These are phyloP conservation scores for Vaccinium macrocarpon DNA, from an alignment of 148 eudicot genomes.

Conservation along the genomic window DNA sequence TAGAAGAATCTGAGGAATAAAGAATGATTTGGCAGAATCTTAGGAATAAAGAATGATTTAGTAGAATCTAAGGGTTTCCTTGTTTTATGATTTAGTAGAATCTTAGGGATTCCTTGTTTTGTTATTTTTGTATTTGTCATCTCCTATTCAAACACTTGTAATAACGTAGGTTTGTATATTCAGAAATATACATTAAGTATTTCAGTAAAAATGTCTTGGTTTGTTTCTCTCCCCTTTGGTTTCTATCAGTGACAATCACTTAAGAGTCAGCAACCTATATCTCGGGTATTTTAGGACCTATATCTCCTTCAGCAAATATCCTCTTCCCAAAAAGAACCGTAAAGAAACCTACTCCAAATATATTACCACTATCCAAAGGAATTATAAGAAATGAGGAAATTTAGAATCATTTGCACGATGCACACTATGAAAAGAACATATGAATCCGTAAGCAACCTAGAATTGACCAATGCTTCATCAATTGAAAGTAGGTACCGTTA, in stretches of 20 bases:
- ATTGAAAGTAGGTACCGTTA: conserved; percentile 53
- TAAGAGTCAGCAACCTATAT: neutral
- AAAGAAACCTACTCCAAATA: neutral
- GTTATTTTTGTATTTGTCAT: too few species aligned
- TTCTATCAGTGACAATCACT: neutral
- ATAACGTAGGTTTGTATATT: too few species aligned
- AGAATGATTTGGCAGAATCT: too few species aligned
- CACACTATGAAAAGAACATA: neutral
- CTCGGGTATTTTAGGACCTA: neutral
- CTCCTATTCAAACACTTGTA: too few species aligned
- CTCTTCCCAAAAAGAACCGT: neutral
- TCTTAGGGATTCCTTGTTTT: too few species aligned
- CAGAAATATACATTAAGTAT: too few species aligned
- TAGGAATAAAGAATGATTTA: too few species aligned
- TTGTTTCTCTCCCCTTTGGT: too few species aligned
- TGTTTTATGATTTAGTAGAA: too few species aligned
- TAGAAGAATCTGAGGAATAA: too few species aligned
- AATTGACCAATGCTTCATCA: neutral
- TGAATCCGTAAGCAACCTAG: neutral
- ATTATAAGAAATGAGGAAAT: neutral
- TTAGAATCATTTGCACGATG: neutral
- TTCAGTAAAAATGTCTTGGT: too few species aligned
- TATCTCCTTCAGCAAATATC: neutral
- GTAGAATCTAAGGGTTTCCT: too few species aligned
- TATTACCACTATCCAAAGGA: neutral